phyloP scores from a whole-genome alignment of 177 flowering plant genomes.

The Vitis hybrid region DNA sequence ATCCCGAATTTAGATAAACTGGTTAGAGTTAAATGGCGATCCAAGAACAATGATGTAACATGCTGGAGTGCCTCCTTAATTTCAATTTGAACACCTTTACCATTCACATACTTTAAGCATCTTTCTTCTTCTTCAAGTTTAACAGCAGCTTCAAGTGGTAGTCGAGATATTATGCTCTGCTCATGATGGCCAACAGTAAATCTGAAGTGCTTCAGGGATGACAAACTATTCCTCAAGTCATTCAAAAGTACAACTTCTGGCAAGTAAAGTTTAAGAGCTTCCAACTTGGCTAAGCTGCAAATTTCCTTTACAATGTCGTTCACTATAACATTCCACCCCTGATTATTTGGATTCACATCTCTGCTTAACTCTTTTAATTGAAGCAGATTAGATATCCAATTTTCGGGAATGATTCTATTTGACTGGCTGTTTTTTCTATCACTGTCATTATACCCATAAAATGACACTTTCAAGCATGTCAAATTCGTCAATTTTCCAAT shows the following conservation, averaged over 20 bases:
- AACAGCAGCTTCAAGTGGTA: not conserved
- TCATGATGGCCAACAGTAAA: not conserved
- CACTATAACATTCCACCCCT: not conserved
- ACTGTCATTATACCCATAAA: not conserved
- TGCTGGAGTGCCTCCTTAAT: not conserved
- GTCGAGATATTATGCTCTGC: not conserved
- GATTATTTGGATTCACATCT: slow-evolving; percentile 5
- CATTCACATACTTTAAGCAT: too few relatives aligned
- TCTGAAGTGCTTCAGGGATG: not conserved
- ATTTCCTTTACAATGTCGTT: slow-evolving; percentile 2
- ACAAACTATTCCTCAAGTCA: not conserved
- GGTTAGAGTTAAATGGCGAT: slow-evolving; percentile 5
- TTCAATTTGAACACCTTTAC: too few relatives aligned
- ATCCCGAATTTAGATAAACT: slow-evolving; percentile 1
- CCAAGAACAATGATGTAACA: slow-evolving; percentile 1
- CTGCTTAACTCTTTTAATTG: slow-evolving; percentile 3
- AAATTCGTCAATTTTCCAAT: not conserved
- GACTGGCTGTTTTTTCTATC: not conserved
- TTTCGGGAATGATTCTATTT: not conserved
- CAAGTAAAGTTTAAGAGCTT: slow-evolving; percentile 2
- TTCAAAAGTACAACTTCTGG: not conserved
- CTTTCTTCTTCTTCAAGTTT: not conserved
- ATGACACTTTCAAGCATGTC: slow-evolving; percentile 3
- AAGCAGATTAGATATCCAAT: not conserved
- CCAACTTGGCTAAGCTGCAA: not conserved